A percentile compares a stretch with the other conserved stretches of the same genome.
Conservation (phyloP, 2,329 filamentous ascomycete genomes). For the Calonectria hongkongensis region DNA sequence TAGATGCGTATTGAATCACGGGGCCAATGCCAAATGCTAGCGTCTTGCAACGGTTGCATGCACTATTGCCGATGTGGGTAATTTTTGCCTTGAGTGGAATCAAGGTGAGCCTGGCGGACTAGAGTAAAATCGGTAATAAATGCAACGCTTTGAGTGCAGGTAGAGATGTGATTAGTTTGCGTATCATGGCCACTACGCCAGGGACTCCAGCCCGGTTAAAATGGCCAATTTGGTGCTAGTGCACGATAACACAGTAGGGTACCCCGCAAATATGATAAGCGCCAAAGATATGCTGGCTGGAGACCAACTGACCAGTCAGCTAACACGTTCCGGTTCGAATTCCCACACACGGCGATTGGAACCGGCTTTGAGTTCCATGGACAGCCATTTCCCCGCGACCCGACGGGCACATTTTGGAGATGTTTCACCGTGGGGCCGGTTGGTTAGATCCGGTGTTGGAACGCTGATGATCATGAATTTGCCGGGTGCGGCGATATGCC, state of each 20-base stretch:
- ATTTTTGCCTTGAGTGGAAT: constrained; percentile 26
- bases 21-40: constrained; percentile 14
- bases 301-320: constrained; percentile 33
- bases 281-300: constrained; percentile 23
- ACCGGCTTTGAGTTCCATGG: constrained; percentile 21
- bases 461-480: constrained; percentile 29
- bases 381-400: constrained; percentile 31
- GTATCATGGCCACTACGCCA: constrained; percentile 7
- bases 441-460: constrained; percentile 21
- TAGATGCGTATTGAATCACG: constrained; percentile 12
- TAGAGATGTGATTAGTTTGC: constrained; percentile 18
- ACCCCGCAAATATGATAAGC: constrained; percentile 41
- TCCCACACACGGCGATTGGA: constrained; percentile 39
- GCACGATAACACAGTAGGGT: constrained; percentile 28
- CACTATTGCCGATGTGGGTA: constrained; percentile 31
- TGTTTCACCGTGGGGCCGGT: constrained; percentile 22
- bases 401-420: not conserved
- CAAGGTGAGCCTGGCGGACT: constrained; percentile 1
- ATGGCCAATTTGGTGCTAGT: constrained; percentile 27
- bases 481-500: constrained; percentile 16
- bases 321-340: constrained; percentile 37
- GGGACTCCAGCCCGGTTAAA: constrained; percentile 27
- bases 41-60: constrained; percentile 1
- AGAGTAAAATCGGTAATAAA: constrained; percentile 33
- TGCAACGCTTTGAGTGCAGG: constrained; percentile 19